phyloP scores from a whole-genome alignment of 768 basidiomycete genomes.

The Podaxis mareebaensis region DNA sequence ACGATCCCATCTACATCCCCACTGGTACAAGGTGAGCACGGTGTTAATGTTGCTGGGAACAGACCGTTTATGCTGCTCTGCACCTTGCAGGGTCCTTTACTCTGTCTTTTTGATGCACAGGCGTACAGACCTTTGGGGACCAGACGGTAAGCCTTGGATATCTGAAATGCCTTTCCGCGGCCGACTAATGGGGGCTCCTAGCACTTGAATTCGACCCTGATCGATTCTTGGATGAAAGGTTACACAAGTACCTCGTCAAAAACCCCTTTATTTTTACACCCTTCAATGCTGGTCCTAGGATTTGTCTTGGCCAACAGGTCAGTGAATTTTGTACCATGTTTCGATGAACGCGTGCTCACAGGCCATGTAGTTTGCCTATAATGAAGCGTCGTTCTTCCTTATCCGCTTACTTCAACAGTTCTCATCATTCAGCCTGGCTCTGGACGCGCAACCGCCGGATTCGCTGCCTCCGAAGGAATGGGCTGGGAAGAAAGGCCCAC shows the following conservation, averaged over 20 bases:
- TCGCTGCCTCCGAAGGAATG: conserved; percentile 31
- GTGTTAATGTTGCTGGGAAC: neutral
- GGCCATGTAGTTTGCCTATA: conserved; percentile 48
- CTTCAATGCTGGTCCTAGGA: conserved; percentile 68
- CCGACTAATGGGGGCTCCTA: conserved; percentile 13
- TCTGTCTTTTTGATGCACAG: conserved; percentile 40
- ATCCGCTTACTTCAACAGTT: conserved; percentile 53
- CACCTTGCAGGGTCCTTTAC: conserved; percentile 19
- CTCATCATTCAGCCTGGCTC: conserved; percentile 39
- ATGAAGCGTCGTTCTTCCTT: conserved; percentile 55
- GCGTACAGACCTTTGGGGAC: conserved; percentile 56
- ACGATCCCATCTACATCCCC: conserved; percentile 27
- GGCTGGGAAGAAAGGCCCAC: conserved; percentile 26
- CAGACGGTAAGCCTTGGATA: conserved; percentile 44
- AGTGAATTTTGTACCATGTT: neutral
- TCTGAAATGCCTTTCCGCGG: neutral
- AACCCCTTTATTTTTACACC: conserved; percentile 73
- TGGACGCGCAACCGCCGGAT: conserved; percentile 33
- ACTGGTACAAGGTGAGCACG: conserved; percentile 21
- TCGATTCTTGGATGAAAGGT: conserved; percentile 60
- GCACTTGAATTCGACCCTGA: conserved; percentile 65
- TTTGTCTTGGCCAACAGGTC: conserved; percentile 51
- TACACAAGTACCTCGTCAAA: conserved; percentile 50
- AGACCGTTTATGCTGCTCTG: neutral
- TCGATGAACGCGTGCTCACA: conserved; percentile 6